Evolutionary conservation across 345 rosid species (phyloP).

Genomic region (Gynandropsis gynandra): DNA sequence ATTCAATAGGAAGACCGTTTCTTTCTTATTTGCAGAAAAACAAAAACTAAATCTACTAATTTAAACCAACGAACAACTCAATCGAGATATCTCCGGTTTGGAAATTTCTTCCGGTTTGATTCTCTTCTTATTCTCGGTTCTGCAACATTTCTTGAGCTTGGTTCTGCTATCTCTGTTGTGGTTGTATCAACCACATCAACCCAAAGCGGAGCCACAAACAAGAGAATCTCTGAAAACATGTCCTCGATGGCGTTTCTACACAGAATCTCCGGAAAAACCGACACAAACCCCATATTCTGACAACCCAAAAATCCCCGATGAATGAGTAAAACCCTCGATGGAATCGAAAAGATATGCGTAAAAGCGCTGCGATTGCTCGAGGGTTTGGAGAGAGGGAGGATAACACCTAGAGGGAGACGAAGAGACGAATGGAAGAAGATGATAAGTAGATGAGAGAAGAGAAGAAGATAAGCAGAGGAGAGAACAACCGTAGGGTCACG

Average conservation of each 20-base stretch:
- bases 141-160: too few relatives aligned
- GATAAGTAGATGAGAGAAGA: slow-evolving; percentile 58
- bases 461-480: slow-evolving; percentile 5
- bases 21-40: too few relatives aligned
- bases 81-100: too few relatives aligned
- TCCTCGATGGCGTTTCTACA: slow-evolving; percentile 39
- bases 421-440: slow-evolving; percentile 8
- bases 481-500: too few relatives aligned
- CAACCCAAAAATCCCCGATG: slow-evolving; percentile 13
- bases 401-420: neutral
- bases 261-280: slow-evolving; percentile 44
- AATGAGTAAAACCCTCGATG: slow-evolving; percentile 5
- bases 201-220: slow-evolving; percentile 68
- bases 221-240: slow-evolving; percentile 39
- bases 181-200: slow-evolving; percentile 63
- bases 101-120: too few relatives aligned
- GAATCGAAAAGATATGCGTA: slow-evolving; percentile 11
- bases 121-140: too few relatives aligned
- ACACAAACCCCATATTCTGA: slow-evolving; percentile 40
- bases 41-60: too few relatives aligned
- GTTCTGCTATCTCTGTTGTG: too few relatives aligned
- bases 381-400: slow-evolving; percentile 10
- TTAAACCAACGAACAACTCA: too few relatives aligned
- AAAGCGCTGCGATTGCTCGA: slow-evolving; percentile 35
- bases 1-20: too few relatives aligned